Conservation (phyloP, 495 filamentous ascomycete genomes). For the Articulospora tetracladia region DNA sequence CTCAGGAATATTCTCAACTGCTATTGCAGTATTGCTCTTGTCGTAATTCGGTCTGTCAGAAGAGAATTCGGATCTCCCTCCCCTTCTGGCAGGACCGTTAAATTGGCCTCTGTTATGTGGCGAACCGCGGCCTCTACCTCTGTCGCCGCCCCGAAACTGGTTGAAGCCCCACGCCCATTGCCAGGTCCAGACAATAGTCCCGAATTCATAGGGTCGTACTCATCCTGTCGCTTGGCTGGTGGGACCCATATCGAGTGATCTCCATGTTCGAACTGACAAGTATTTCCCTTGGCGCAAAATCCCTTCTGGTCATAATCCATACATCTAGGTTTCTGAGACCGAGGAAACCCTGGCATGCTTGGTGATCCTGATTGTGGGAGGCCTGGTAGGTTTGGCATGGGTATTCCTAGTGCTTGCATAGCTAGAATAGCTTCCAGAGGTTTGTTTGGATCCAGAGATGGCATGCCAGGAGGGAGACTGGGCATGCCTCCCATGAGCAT, state of each 20-base stretch:
- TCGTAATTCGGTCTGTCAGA: slow-evolving; percentile 72
- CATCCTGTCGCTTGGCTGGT: slow-evolving; percentile 47
- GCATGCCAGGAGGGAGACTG: slow-evolving; percentile 28
- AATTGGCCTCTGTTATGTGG: slow-evolving; percentile 8
- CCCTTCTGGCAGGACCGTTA: slow-evolving; percentile 10
- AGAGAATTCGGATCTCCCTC: slow-evolving; percentile 61
- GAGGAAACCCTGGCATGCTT: slow-evolving; percentile 8
- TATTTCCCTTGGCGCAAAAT: slow-evolving; percentile 72
- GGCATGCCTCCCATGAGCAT: slow-evolving; percentile 20
- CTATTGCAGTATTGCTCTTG: slow-evolving; percentile 71
- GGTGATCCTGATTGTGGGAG: slow-evolving; percentile 30
- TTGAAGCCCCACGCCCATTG: slow-evolving; percentile 2
- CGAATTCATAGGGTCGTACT: slow-evolving; percentile 82
- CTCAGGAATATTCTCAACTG: slow-evolving; percentile 90
- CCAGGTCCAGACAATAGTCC: slow-evolving; percentile 36
- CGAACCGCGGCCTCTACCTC: slow-evolving; percentile 26
- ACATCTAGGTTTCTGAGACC: slow-evolving; percentile 53
- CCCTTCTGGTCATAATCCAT: slow-evolving; percentile 87
- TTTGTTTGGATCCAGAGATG: slow-evolving; percentile 52
- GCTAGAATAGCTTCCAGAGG: slow-evolving; percentile 68
- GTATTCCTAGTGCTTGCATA: slow-evolving; percentile 65
- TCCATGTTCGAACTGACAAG: slow-evolving; percentile 84
- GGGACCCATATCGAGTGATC: slow-evolving; percentile 50
- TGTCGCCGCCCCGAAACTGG: slow-evolving; percentile 21
- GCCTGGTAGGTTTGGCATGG: slow-evolving; percentile 50